These are phyloP conservation scores for Hypoxylon rubiginosum DNA, from an alignment of 2,329 filamentous ascomycete genomes.

Conservation along the genomic window DNA sequence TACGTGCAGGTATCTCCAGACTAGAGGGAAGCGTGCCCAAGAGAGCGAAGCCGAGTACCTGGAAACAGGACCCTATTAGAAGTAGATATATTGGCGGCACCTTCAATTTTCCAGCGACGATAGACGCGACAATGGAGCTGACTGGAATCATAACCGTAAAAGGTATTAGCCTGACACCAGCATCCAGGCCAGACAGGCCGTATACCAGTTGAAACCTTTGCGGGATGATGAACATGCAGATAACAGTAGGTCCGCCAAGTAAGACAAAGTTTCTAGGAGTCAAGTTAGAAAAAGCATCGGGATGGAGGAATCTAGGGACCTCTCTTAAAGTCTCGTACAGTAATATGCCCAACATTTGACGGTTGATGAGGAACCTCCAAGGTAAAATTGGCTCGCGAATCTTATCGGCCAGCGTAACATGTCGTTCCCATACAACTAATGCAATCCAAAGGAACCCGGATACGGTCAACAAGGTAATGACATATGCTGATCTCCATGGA, in stretches of 20 bases:
- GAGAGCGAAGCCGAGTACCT: slow-evolving; percentile 38
- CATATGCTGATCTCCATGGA: slow-evolving; percentile 43
- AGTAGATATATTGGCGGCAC: slow-evolving; percentile 35
- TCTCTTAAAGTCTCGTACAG: slow-evolving; percentile 29
- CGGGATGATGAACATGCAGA: slow-evolving; percentile 37
- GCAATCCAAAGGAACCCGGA: slow-evolving; percentile 39
- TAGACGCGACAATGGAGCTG: slow-evolving; percentile 18
- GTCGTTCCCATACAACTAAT: slow-evolving; percentile 36
- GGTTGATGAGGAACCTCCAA: slow-evolving; percentile 40
- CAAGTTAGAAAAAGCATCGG: slow-evolving; percentile 9
- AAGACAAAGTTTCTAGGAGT: slow-evolving; percentile 29
- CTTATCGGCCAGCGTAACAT: slow-evolving; percentile 30
- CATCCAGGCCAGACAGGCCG: slow-evolving; percentile 34
- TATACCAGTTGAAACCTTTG: slow-evolving; percentile 43
- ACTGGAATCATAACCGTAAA: slow-evolving; percentile 33
- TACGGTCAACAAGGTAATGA: slow-evolving; percentile 38
- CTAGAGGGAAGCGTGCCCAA: slow-evolving; percentile 21
- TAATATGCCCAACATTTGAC: slow-evolving; percentile 40
- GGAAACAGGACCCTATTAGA: slow-evolving; percentile 19
- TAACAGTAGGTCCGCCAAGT: slow-evolving; percentile 25
- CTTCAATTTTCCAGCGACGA: slow-evolving; percentile 26
- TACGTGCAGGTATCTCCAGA: slow-evolving; percentile 16
- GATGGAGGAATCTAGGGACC: not conserved
- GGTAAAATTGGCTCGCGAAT: slow-evolving; percentile 40
- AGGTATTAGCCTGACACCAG: slow-evolving; percentile 40